Base-by-base conservation (phyloP, 805 yeast genomes). In the Lipomyces mesembrius region DNA sequence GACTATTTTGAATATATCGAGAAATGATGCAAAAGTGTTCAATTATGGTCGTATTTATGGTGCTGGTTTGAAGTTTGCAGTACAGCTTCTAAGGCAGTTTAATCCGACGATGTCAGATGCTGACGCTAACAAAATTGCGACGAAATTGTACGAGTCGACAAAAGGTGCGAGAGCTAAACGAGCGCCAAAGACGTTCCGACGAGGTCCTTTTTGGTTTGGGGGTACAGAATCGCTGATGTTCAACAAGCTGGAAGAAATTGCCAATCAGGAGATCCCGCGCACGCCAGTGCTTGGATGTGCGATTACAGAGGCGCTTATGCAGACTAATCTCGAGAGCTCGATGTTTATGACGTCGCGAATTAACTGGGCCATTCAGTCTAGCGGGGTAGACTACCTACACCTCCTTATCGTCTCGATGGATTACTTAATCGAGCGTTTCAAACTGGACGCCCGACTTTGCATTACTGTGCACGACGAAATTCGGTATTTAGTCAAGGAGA, bases 41-140 rank as follows among this genome's bases (percentile, higher is more conserved):
- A 95, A 95, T 76, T 95, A 95, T 79, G 98, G 99, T 37, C 84
- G 99, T 69, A 95, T 95, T 54, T 95, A 95, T 78, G 99, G 99
- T 27, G 99, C 99, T 0, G 99, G 99, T 1, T 87, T 89, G 22
- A 89, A 87, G 72, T 95, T 92, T 79, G 97, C 99, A 0, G 84
- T 92, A 0, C 85, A 89, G n/a, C 79, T 93, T 55, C 81, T 95
- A 68, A 89, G 90, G 73, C 92, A 90, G 74, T 93, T 92, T 79
- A 92, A 92, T 74, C 90, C 96, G 0, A 77, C 79, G 1, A 77
- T 92, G 37, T 76, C 87, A 4, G 94, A 90, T 29, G 79, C 78
- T 0, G 89, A 90, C 63, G 97, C 97, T 0, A 79, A 79, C 8
- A 73, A 76, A 20, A 84, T 86, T 46, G 97, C 98, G 0, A 81